phyloP scores from a whole-genome alignment of 179 eudicot genomes.

The Gypsophila paniculata region DNA sequence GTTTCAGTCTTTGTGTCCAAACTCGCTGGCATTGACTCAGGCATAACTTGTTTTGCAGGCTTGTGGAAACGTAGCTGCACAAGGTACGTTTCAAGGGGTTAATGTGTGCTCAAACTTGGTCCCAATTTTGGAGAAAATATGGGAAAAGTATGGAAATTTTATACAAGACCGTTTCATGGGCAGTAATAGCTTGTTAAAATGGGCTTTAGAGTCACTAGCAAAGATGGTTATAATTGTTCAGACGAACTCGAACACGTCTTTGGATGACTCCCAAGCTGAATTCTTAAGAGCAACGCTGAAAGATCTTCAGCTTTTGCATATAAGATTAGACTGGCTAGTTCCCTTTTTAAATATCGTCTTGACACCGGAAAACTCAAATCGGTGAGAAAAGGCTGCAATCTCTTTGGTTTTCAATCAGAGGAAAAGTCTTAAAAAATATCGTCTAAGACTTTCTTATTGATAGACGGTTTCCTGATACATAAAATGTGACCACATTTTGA shows the following conservation, averaged over 20 bases:
- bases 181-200: neutral
- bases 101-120: conserved; percentile 3
- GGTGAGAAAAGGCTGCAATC: neutral
- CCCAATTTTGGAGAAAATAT: conserved; percentile 17
- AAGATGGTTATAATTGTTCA: conserved; percentile 12
- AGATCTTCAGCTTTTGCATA: conserved; percentile 15
- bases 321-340: conserved; percentile 16
- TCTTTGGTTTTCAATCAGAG: no score
- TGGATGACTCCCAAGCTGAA: conserved; percentile 9
- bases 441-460: no score
- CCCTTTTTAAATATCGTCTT: neutral
- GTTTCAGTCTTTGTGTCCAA: neutral
- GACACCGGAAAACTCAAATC: neutral
- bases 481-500: no score
- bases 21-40: no score
- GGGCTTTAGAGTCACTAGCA: conserved; percentile 21
- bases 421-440: no score
- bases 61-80: neutral
- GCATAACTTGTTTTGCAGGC: neutral
- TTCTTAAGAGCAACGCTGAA: neutral
- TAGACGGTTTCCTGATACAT: no score
- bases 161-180: neutral
- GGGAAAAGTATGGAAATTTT: conserved; percentile 18
- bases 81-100: conserved; percentile 7
- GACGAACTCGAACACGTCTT: neutral